Percentiles rank a stretch among this genome's conserved stretches.
These are phyloP conservation scores for Quercus gilva DNA, from an alignment of 306 rosid genomes.

Conservation along the genomic window DNA sequence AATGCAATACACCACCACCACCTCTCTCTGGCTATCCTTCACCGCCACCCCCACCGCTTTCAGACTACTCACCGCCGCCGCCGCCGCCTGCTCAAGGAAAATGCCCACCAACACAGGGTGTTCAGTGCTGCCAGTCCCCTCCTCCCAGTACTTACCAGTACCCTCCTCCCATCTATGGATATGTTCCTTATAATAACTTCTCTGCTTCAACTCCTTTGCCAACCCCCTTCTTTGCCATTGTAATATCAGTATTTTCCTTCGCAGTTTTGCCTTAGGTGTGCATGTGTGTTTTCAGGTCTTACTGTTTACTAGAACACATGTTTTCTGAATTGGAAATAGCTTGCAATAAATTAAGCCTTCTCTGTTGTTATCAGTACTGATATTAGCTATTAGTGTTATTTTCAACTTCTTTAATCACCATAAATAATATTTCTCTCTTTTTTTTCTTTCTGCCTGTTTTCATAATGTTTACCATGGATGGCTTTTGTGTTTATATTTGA, in stretches of 20 bases:
- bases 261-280: neutral
- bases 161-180: neutral
- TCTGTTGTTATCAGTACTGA: too few relatives aligned
- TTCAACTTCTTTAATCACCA: too few relatives aligned
- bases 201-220: neutral
- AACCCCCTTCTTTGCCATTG: neutral
- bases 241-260: neutral
- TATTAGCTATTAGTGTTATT: too few relatives aligned
- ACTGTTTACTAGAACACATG: neutral
- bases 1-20: slow-evolving; percentile 4
- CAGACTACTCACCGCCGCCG: neutral
- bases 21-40: neutral
- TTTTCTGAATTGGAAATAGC: neutral
- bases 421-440: too few relatives aligned
- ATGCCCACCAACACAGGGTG: neutral
- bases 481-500: too few relatives aligned
- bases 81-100: neutral
- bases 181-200: neutral
- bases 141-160: neutral
- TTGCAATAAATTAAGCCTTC: too few relatives aligned
- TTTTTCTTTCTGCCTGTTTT: too few relatives aligned
- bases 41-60: neutral
- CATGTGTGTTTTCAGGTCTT: neutral
- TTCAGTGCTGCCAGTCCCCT: slow-evolving; percentile 1
- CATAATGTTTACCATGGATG: too few relatives aligned